phyloP scores from a whole-genome alignment of 2,329 filamentous ascomycete genomes.

The Colletotrichum viniferum region DNA sequence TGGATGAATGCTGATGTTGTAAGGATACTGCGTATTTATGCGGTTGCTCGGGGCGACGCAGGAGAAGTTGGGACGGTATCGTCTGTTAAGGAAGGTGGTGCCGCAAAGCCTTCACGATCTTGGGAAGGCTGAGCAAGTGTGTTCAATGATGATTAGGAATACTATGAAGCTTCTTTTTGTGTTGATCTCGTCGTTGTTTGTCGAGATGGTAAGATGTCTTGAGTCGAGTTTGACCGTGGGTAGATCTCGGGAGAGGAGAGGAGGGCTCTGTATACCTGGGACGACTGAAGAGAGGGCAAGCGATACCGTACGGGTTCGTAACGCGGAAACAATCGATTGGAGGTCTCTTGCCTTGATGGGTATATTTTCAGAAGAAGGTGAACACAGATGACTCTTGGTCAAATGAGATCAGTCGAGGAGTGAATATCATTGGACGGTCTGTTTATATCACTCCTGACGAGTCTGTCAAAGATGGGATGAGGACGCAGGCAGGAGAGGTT shows the following conservation, averaged over 20 bases:
- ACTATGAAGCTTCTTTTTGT: background rate
- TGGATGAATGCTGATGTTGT: background rate
- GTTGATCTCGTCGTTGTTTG: background rate
- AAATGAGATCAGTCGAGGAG: background rate
- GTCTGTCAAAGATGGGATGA: background rate
- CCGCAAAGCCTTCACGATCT: background rate
- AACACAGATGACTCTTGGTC: background rate
- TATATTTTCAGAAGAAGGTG: background rate
- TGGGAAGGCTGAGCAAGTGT: background rate
- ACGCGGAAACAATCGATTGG: background rate
- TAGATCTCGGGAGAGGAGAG: background rate
- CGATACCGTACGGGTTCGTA: background rate
- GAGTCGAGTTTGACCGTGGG: background rate
- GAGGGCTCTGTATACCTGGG: background rate
- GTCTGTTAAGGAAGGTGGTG: background rate
- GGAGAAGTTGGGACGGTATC: background rate
- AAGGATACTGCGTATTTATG: background rate
- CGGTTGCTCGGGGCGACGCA: background rate
- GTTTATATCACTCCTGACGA: background rate
- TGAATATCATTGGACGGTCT: background rate
- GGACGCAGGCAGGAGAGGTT: background rate
- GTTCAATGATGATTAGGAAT: background rate
- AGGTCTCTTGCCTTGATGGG: background rate
- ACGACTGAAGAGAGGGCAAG: background rate
- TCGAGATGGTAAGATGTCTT: background rate